Conservation (phyloP, 2,329 filamentous ascomycete species). For the Venturia effusa region DNA sequence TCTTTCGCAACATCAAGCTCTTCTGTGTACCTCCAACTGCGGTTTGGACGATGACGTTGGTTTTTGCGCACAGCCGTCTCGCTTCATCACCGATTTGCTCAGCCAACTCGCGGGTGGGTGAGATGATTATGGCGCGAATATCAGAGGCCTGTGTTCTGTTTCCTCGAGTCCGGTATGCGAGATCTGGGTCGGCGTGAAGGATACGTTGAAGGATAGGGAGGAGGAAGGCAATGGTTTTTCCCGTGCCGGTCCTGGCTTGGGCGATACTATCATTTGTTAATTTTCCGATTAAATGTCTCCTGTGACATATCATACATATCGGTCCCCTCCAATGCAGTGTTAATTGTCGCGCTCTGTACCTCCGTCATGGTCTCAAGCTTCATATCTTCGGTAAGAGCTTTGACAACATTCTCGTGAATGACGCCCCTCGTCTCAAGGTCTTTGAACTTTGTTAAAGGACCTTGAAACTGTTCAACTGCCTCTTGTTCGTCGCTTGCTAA, state of each 20-base stretch:
- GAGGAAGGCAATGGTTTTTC: slow-evolving; percentile 91
- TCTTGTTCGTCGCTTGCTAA: background rate
- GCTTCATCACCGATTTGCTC: slow-evolving; percentile 64
- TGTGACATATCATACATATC: slow-evolving; percentile 56
- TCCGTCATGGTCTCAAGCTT: slow-evolving; percentile 79
- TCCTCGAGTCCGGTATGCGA: slow-evolving; percentile 42
- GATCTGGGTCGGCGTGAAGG: slow-evolving; percentile 49
- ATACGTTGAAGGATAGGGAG: slow-evolving; percentile 76
- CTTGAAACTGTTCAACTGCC: slow-evolving; percentile 14
- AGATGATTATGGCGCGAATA: slow-evolving; percentile 50
- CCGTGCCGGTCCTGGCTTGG: slow-evolving; percentile 93
- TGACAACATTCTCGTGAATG: slow-evolving; percentile 56
- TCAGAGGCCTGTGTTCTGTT: slow-evolving; percentile 38
- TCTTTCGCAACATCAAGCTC: slow-evolving; percentile 51
- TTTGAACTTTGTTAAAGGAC: slow-evolving; percentile 30
- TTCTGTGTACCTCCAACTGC: slow-evolving; percentile 94
- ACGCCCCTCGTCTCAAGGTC: slow-evolving; percentile 33
- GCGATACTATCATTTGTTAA: slow-evolving; percentile 43
- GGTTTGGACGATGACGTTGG: slow-evolving; percentile 57
- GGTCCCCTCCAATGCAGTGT: slow-evolving; percentile 63
- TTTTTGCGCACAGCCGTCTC: slow-evolving; percentile 50
- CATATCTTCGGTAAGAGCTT: slow-evolving; percentile 61
- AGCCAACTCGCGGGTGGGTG: slow-evolving; percentile 51
- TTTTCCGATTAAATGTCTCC: slow-evolving; percentile 11
- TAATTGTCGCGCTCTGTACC: slow-evolving; percentile 78